A percentile compares a stretch with the other conserved stretches of the same genome.
These are phyloP conservation scores for Penicillium diatomitis DNA, from an alignment of 495 filamentous ascomycete genomes.

Conservation along the genomic window DNA sequence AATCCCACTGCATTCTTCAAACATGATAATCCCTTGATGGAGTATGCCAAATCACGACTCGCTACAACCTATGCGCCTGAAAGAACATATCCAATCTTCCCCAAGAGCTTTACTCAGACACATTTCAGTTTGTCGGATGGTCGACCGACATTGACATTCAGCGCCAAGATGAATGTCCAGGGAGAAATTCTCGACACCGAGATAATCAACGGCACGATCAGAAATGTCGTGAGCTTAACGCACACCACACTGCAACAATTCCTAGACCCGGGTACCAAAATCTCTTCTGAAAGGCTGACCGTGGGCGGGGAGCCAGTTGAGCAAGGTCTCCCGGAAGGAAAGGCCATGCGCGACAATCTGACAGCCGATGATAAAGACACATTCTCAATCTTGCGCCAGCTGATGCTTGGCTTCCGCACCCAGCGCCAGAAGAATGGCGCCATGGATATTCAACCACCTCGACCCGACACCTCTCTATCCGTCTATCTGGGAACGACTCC, in stretches of 20 bases:
- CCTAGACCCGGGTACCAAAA: constrained; percentile 28
- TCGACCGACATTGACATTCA: constrained; percentile 73
- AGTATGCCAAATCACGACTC: constrained; percentile 53
- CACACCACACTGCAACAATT: constrained; percentile 44
- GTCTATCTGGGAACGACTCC: constrained; percentile 20
- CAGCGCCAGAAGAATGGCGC: constrained; percentile 32
- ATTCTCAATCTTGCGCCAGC: constrained; percentile 30
- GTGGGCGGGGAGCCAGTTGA: constrained; percentile 32
- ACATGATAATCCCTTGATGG: constrained; percentile 46
- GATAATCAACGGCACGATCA: constrained; percentile 60
- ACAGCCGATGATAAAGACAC: constrained; percentile 28
- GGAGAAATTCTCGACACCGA: constrained; percentile 62
- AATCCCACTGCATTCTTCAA: constrained; percentile 80
- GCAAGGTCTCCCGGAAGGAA: background rate
- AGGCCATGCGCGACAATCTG: constrained; percentile 14
- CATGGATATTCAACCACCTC: constrained; percentile 22
- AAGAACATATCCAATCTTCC: constrained; percentile 66
- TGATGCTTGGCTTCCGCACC: constrained; percentile 34
- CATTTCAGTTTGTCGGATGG: constrained; percentile 61
- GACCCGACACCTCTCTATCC: constrained; percentile 18
- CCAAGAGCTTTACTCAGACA: constrained; percentile 40
- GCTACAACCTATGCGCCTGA: constrained; percentile 71
- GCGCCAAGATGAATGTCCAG: constrained; percentile 54
- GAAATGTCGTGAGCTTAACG: constrained; percentile 67
- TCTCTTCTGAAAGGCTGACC: constrained; percentile 9